phyloP scores from a whole-genome alignment of 73 alveolate species.

The Paramecium primaurelia region DNA sequence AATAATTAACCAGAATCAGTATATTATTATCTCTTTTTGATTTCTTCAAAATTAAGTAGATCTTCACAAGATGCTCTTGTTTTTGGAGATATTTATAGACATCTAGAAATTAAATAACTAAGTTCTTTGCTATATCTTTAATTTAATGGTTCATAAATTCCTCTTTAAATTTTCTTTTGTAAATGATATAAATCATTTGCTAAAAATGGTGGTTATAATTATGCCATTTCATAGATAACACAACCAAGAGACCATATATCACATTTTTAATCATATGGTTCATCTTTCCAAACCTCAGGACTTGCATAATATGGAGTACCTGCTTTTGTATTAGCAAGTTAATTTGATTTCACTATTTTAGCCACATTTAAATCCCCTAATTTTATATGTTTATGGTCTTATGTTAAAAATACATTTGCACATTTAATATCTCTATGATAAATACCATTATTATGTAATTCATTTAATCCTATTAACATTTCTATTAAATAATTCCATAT shows the following conservation, averaged over 20 bases:
- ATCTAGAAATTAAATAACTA: constrained; percentile 69
- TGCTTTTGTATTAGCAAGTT: constrained; percentile 75
- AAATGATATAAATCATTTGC: constrained; percentile 87
- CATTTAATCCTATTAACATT: constrained; percentile 82
- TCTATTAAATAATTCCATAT: constrained; percentile 79
- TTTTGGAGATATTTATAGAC: constrained; percentile 79
- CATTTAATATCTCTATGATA: constrained; percentile 91
- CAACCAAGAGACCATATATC: constrained; percentile 97
- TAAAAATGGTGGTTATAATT: constrained; percentile 90
- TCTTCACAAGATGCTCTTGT: constrained; percentile 81
- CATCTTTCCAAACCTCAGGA: constrained; percentile 97
- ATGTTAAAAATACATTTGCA: constrained; percentile 85
- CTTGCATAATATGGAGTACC: constrained; percentile 90
- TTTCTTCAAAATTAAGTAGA: constrained; percentile 58
- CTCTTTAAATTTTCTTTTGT: constrained; percentile 84
- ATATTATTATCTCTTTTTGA: neutral
- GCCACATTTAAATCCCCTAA: constrained; percentile 83
- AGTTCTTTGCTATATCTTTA: constrained; percentile 77
- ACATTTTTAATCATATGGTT: constrained; percentile 90
- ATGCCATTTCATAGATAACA: constrained; percentile 91
- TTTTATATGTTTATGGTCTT: constrained; percentile 67
- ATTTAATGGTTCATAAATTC: constrained; percentile 84
- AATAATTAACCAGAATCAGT: neutral
- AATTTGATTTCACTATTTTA: constrained; percentile 65
- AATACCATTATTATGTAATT: constrained; percentile 82